phyloP scores from a whole-genome alignment of 2,329 filamentous ascomycete genomes.

The Chaetomiaceae sp. region DNA sequence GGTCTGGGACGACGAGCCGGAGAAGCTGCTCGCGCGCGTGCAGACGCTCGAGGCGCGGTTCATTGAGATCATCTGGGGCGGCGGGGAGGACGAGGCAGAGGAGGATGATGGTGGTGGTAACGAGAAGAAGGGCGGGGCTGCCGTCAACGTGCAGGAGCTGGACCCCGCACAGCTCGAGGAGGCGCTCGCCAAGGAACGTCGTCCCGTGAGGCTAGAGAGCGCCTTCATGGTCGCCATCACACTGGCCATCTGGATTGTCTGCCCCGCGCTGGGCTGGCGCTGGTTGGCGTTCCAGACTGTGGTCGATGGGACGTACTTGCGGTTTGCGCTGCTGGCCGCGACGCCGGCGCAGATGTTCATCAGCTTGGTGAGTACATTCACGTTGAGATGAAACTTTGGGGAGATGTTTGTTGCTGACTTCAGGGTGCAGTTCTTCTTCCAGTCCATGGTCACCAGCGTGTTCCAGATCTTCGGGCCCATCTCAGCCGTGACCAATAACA shows the following conservation, averaged over 20 bases:
- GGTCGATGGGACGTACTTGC: slow-evolving; percentile 47
- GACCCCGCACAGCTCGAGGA: slow-evolving; percentile 46
- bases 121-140: slow-evolving; percentile 49
- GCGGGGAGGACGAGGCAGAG: slow-evolving; percentile 44
- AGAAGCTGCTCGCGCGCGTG: slow-evolving; percentile 46
- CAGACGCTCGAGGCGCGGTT: slow-evolving; percentile 63
- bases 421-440: slow-evolving; percentile 64
- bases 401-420: neutral
- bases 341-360: slow-evolving; percentile 54
- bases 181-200: slow-evolving; percentile 59
- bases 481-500: slow-evolving; percentile 64
- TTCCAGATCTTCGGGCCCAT: slow-evolving; percentile 72
- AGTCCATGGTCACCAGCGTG: slow-evolving; percentile 70
- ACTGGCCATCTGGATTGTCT: slow-evolving; percentile 44
- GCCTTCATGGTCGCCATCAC: slow-evolving; percentile 48
- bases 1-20: slow-evolving; percentile 73
- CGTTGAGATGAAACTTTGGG: too few species aligned
- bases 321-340: slow-evolving; percentile 47
- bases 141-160: slow-evolving; percentile 36
- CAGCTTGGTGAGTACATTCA: slow-evolving; percentile 37
- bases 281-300: slow-evolving; percentile 48
- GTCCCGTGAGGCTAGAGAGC: slow-evolving; percentile 50
- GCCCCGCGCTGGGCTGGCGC: slow-evolving; percentile 52
- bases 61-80: slow-evolving; percentile 70
- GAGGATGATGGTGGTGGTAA: slow-evolving; percentile 42